These are phyloP conservation scores for Exserohilum turcica DNA, from an alignment of 2,329 filamentous ascomycete species.

Conservation along the genomic window DNA sequence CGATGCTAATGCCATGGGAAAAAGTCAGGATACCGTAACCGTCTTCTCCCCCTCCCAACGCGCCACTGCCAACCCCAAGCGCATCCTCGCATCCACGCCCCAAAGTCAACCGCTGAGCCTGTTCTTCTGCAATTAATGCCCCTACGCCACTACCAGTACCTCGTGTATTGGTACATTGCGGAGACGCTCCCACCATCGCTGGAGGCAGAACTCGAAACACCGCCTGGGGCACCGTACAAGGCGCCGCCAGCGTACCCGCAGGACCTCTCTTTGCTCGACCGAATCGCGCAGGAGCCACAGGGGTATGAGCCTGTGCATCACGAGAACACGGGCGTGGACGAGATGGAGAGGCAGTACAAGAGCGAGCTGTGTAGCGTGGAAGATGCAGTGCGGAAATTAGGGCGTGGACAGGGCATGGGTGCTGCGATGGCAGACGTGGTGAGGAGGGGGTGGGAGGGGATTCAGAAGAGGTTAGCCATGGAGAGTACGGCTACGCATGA, in stretches of 20 bases:
- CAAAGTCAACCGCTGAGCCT: conserved; percentile 49
- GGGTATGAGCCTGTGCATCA: conserved; percentile 54
- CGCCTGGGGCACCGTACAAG: conserved; percentile 40
- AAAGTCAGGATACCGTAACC: conserved; percentile 53
- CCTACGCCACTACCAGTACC: conserved; percentile 48
- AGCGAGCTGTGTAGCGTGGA: conserved; percentile 50
- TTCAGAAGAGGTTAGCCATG: conserved; percentile 44
- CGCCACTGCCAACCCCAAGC: conserved; percentile 52
- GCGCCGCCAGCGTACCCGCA: conserved; percentile 47
- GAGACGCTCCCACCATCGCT: conserved; percentile 52
- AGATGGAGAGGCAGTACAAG: conserved; percentile 53
- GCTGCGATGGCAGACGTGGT: conserved; percentile 55
- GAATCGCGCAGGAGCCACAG: conserved; percentile 47
- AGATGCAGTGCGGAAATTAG: conserved; percentile 51
- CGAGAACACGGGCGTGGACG: conserved; percentile 56
- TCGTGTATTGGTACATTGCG: conserved; percentile 55
- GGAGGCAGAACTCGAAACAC: conserved; percentile 33
- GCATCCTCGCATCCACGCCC: conserved; percentile 32
- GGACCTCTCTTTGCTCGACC: conserved; percentile 44
- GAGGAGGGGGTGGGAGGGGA: conserved; percentile 51
- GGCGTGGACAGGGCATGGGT: conserved; percentile 26
- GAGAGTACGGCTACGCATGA: conserved; percentile 28
- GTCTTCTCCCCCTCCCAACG: conserved; percentile 54
- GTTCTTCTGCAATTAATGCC: conserved; percentile 55
- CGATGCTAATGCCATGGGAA: background rate